phyloP scores from a whole-genome alignment of 1,284 basidiomycete genomes.

The Leucoagaricus sp. region DNA sequence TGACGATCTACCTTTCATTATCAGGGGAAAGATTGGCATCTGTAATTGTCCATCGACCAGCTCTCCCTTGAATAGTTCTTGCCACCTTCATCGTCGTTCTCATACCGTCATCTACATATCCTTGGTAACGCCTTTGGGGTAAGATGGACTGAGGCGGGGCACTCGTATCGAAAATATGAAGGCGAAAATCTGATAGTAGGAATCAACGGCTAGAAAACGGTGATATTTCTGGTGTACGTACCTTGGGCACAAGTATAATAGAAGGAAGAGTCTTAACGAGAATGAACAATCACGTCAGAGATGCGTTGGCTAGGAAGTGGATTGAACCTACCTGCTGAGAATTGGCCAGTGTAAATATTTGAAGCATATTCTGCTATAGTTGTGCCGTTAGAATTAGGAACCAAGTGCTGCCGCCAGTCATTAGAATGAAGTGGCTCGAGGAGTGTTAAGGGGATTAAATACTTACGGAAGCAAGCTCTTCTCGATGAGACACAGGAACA shows the following conservation, averaged over 20 bases:
- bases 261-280: slow-evolving; percentile 71
- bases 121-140: slow-evolving; percentile 15
- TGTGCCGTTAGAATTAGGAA: slow-evolving; percentile 88
- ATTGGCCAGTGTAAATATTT: slow-evolving; percentile 94
- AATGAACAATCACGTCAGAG: slow-evolving; percentile 1
- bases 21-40: slow-evolving; percentile 93
- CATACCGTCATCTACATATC: slow-evolving; percentile 37
- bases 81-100: slow-evolving; percentile 73
- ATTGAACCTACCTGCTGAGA: slow-evolving; percentile 63
- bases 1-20: slow-evolving; percentile 71
- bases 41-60: slow-evolving; percentile 89
- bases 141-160: slow-evolving; percentile 37
- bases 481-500: slow-evolving; percentile 35
- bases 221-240: slow-evolving; percentile 26
- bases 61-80: slow-evolving; percentile 77
- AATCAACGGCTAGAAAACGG: background rate
- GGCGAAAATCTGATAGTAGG: slow-evolving; percentile 67
- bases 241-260: slow-evolving; percentile 85
- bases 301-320: slow-evolving; percentile 3
- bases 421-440: background rate
- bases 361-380: slow-evolving; percentile 81
- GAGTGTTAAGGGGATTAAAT: background rate
- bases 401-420: slow-evolving; percentile 50
- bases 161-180: slow-evolving; percentile 87
- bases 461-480: slow-evolving; percentile 23